Conservation (phyloP, 1,139 yeast genomes). For the Pichia sp. region DNA sequence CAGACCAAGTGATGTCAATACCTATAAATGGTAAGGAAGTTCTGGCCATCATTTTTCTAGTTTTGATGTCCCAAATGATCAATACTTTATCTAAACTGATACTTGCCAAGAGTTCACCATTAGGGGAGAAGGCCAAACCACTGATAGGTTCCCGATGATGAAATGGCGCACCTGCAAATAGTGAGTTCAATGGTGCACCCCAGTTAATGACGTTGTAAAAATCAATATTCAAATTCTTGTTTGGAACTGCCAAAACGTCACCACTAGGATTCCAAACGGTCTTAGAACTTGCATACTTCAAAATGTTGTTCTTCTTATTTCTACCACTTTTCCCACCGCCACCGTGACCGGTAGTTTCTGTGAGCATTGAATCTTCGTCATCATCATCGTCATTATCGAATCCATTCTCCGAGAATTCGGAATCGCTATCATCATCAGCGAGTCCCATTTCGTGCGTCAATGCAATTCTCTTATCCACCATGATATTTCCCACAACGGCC, state of each 20-base stretch:
- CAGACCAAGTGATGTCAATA: slow-evolving; percentile 10
- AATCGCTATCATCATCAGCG: slow-evolving; percentile 19
- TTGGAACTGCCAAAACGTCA: slow-evolving; percentile 48
- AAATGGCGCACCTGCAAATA: slow-evolving; percentile 16
- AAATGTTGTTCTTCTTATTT: slow-evolving; percentile 4
- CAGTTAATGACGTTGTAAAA: slow-evolving; percentile 31
- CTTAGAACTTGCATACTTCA: slow-evolving; percentile 27
- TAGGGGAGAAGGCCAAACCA: slow-evolving; percentile 53
- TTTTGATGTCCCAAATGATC: slow-evolving; percentile 46
- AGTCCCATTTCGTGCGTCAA: slow-evolving; percentile 14
- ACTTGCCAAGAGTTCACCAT: slow-evolving; percentile 54
- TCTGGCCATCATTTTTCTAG: slow-evolving; percentile 25
- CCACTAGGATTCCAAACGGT: slow-evolving; percentile 63
- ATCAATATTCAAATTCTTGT: slow-evolving; percentile 29
- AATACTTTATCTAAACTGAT: slow-evolving; percentile 40
- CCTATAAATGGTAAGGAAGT: slow-evolving; percentile 9
- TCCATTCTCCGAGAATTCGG: slow-evolving; percentile 24
- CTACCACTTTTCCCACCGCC: slow-evolving; percentile 6
- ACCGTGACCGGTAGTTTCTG: slow-evolving; percentile 8
- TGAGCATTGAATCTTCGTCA: slow-evolving; percentile 17
- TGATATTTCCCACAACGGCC: slow-evolving; percentile 18
- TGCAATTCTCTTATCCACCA: slow-evolving; percentile 19
- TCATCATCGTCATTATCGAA: slow-evolving; percentile 34
- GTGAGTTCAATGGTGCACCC: slow-evolving; percentile 14
- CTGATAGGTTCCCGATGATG: slow-evolving; percentile 36